phyloP scores from a whole-genome alignment of 768 basidiomycete genomes.

The Tricholoma sp. region DNA sequence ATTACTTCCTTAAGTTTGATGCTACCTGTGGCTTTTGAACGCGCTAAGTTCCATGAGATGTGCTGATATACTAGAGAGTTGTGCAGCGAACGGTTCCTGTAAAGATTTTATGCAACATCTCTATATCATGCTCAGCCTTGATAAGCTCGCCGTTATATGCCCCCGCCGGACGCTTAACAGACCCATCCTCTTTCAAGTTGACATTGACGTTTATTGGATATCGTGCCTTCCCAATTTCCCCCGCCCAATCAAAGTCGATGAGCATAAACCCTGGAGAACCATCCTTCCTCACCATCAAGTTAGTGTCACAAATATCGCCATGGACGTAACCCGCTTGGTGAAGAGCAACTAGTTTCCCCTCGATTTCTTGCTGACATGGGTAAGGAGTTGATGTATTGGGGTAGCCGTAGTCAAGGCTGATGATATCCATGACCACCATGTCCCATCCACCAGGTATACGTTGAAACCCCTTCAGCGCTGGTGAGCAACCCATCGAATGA shows the following conservation, averaged over 20 bases:
- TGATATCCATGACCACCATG: neutral
- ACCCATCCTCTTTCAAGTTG: slow-evolving; percentile 10
- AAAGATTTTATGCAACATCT: slow-evolving; percentile 16
- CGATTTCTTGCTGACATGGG: neutral
- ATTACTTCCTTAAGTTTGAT: neutral
- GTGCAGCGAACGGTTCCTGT: neutral
- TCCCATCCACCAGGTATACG: neutral
- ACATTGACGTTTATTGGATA: neutral
- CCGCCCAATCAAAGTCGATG: slow-evolving; percentile 25
- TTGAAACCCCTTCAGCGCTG: neutral
- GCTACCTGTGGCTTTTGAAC: neutral
- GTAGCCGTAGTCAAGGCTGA: neutral
- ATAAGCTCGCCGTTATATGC: slow-evolving; percentile 14
- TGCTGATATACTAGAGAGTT: neutral
- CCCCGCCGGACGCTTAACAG: slow-evolving; percentile 16
- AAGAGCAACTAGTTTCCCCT: neutral
- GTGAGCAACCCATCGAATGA: neutral
- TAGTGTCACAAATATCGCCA: slow-evolving; percentile 18
- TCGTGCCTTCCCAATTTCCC: slow-evolving; percentile 10
- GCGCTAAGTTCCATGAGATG: neutral
- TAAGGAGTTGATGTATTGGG: neutral
- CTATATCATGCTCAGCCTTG: slow-evolving; percentile 18
- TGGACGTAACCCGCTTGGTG: slow-evolving; percentile 17
- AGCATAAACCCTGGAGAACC: slow-evolving; percentile 9
- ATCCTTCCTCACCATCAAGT: slow-evolving; percentile 16